Base-by-base conservation (phyloP, 345 rosid species). In the Dimocarpus longan region DNA sequence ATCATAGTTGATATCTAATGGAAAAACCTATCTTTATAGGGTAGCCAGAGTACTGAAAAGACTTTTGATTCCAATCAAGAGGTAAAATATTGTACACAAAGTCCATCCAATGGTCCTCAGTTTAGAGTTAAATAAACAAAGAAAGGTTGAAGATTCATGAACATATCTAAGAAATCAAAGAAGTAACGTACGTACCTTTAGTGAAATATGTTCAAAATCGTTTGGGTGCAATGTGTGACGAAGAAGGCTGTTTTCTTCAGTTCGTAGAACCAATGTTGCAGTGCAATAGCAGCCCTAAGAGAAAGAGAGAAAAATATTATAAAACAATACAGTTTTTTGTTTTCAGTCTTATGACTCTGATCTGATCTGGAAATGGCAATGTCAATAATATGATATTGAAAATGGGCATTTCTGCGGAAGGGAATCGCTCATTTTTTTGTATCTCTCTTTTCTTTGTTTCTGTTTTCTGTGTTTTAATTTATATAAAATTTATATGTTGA, bases 301-400 rank as follows among this genome's bases (percentile, higher is more conserved):
- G 56, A 12, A 48, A 48, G 54, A 48, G 44, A 42, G 15, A 26
- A 50, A 24, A 50, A 39, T 48, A 54, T 15, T 4, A 50, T 1
- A 24, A 24, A 8, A 24, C n/a, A 24, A 0, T 13, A 22, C 1
- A 50, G 24, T 48, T n/a, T 46, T 6, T 6, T 68, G 72, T 18
- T 43, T 22, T 19, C 54, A 43, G 11, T 68, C 7, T 6, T 10
- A 75, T 19, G 2, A 52, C n/a, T 48, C 7, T 32, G 73, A 76
- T 68, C 66, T 68, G 79, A 76, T 76, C 79, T 68, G 73, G 54
- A 22, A 37, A 66, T 37, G 54, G 16, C 63, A 65, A 6, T 54
- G 59, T 8, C 59, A 54, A 54, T 54, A 16, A 15, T 8, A 26
- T 28, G 62, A 74, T 26, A 8, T 13, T 74, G 76, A 18, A 1